Percentiles rank a stretch among this genome's conserved stretches.
These are phyloP conservation scores for Phytophthora meadii DNA, from an alignment of 352 stramenopile genomes.

Conservation along the genomic window DNA sequence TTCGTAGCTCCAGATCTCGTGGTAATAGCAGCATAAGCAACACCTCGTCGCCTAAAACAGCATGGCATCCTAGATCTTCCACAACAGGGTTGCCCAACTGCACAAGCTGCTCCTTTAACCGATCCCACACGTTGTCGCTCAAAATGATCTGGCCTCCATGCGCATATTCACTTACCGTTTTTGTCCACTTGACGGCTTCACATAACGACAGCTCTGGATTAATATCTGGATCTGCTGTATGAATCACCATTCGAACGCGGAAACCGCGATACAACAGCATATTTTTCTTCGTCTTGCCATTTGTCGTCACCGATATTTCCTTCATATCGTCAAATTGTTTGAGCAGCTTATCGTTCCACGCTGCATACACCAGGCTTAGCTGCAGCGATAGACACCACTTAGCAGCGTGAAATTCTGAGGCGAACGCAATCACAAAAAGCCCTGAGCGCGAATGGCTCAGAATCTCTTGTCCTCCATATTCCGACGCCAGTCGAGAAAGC, in stretches of 20 bases:
- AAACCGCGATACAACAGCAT: slow-evolving; percentile 85
- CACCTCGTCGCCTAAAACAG: slow-evolving; percentile 76
- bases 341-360: slow-evolving; percentile 89
- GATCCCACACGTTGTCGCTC: slow-evolving; percentile 87
- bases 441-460: slow-evolving; percentile 76
- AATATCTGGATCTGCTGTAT: slow-evolving; percentile 67
- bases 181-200: slow-evolving; percentile 85
- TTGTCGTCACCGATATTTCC: slow-evolving; percentile 65
- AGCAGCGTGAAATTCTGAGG: slow-evolving; percentile 86
- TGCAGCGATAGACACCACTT: slow-evolving; percentile 90
- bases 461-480: slow-evolving; percentile 87
- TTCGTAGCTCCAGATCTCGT: slow-evolving; percentile 75
- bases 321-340: slow-evolving; percentile 86
- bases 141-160: slow-evolving; percentile 88
- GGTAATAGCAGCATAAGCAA: slow-evolving; percentile 84
- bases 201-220: slow-evolving; percentile 66
- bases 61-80: slow-evolving; percentile 84
- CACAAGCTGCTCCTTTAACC: slow-evolving; percentile 87
- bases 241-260: slow-evolving; percentile 88
- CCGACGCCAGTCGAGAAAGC: slow-evolving; percentile 78
- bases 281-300: slow-evolving; percentile 76
- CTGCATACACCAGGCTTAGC: slow-evolving; percentile 84
- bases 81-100: slow-evolving; percentile 88
- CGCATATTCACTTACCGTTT: slow-evolving; percentile 83
- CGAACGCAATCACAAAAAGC: slow-evolving; percentile 86